phyloP scores from a whole-genome alignment of 768 basidiomycete genomes.

The Hygrocybe coccinea region DNA sequence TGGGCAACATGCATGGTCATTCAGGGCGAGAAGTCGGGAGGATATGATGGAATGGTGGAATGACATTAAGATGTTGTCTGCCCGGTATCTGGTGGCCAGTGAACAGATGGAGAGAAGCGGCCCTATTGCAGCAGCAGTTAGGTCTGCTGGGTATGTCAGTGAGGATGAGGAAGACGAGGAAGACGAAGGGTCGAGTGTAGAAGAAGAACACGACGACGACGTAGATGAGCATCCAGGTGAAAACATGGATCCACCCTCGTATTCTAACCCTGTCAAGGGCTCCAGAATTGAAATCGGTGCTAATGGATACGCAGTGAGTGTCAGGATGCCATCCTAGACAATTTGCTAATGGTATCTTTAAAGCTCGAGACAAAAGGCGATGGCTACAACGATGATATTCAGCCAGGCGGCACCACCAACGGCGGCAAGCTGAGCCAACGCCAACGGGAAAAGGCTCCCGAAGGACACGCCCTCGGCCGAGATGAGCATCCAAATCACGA shows the following conservation, averaged over 20 bases:
- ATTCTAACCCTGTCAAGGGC: conserved; percentile 45
- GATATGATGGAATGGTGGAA: conserved; percentile 99
- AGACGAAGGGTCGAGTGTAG: conserved; percentile 59
- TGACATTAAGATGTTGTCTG: conserved; percentile 89
- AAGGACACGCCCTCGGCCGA: too few species aligned
- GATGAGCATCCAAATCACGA: too few species aligned
- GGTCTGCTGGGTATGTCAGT: conserved; percentile 81
- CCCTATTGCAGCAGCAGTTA: conserved; percentile 87
- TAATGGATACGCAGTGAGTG: conserved; percentile 56
- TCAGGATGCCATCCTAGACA: background rate
- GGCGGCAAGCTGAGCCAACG: too few species aligned
- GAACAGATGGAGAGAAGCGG: conserved; percentile 91
- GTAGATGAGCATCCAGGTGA: conserved; percentile 30
- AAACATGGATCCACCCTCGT: conserved; percentile 58
- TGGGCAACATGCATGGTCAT: conserved; percentile 73
- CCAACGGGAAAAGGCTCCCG: too few species aligned
- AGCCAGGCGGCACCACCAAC: too few species aligned
- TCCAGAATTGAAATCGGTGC: conserved; percentile 38
- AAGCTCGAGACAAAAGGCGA: too few species aligned
- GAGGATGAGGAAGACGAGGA: conserved; percentile 62
- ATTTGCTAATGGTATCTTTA: background rate
- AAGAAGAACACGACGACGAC: conserved; percentile 55
- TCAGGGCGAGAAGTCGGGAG: conserved; percentile 82
- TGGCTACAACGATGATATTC: too few species aligned
- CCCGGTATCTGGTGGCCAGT: conserved; percentile 87